These are phyloP conservation scores for Paraconiothyrium sp. DNA, from an alignment of 2,329 filamentous ascomycete genomes.

Conservation along the genomic window DNA sequence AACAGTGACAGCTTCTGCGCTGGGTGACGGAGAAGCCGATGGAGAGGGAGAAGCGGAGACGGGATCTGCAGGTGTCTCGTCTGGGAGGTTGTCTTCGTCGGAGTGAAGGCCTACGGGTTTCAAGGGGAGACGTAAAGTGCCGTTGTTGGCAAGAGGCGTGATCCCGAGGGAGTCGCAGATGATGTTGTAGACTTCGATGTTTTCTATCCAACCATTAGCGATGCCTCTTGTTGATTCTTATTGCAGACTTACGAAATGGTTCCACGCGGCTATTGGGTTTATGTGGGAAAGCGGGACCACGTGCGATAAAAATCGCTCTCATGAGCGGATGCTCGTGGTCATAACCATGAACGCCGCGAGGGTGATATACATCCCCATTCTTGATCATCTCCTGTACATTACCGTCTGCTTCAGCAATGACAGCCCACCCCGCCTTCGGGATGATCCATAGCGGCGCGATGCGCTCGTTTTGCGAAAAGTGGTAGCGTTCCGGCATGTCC, in stretches of 20 bases:
- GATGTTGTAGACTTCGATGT: slow-evolving; percentile 94
- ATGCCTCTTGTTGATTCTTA: background rate
- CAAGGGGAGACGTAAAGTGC: slow-evolving; percentile 79
- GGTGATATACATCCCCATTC: slow-evolving; percentile 75
- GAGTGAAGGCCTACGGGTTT: slow-evolving; percentile 69
- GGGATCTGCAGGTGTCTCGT: slow-evolving; percentile 66
- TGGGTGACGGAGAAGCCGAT: slow-evolving; percentile 13
- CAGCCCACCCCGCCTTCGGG: slow-evolving; percentile 90
- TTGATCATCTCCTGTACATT: slow-evolving; percentile 73
- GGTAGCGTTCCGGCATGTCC: slow-evolving; percentile 91
- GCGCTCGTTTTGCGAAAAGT: slow-evolving; percentile 86
- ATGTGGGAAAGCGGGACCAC: slow-evolving; percentile 92
- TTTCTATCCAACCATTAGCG: slow-evolving; percentile 69
- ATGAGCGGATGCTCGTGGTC: slow-evolving; percentile 95
- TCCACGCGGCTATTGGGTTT: slow-evolving; percentile 80
- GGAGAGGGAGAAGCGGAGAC: slow-evolving; percentile 23
- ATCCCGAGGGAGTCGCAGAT: slow-evolving; percentile 87
- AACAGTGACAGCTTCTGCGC: slow-evolving; percentile 17
- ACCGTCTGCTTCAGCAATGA: slow-evolving; percentile 83
- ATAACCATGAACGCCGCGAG: slow-evolving; percentile 89
- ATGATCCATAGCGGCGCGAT: slow-evolving; percentile 97
- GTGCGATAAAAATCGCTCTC: slow-evolving; percentile 92
- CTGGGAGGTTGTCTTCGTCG: slow-evolving; percentile 55
- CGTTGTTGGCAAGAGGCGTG: slow-evolving; percentile 81
- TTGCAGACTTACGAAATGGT: slow-evolving; percentile 76